These are phyloP conservation scores for Lepiota brunneoincarnata DNA, from an alignment of 768 basidiomycete species.

Conservation along the genomic window DNA sequence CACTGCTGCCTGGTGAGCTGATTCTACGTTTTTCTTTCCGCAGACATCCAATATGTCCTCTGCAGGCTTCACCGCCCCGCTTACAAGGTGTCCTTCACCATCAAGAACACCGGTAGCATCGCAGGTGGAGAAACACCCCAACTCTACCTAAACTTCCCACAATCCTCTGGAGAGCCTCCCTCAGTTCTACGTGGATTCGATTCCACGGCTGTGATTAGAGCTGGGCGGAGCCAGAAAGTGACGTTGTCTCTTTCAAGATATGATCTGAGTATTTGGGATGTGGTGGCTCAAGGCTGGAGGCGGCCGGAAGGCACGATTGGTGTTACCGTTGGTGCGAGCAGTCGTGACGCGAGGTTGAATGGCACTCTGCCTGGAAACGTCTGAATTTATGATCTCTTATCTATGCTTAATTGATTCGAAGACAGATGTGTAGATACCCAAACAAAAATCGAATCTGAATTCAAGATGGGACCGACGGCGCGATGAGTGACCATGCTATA, in stretches of 20 bases:
- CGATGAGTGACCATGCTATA: too few species aligned
- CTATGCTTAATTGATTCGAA: too few species aligned
- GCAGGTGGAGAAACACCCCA: slow-evolving; percentile 72
- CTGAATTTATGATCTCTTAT: too few species aligned
- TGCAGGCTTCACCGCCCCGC: slow-evolving; percentile 66
- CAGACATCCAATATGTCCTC: not conserved
- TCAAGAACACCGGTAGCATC: slow-evolving; percentile 61
- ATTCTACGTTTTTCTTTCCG: not conserved
- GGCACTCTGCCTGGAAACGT: slow-evolving; percentile 32
- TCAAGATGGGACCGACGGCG: too few species aligned
- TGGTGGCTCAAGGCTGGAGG: slow-evolving; percentile 68
- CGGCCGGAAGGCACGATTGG: slow-evolving; percentile 61
- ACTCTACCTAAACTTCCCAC: slow-evolving; percentile 72
- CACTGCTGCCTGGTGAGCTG: slow-evolving; percentile 52
- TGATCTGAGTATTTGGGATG: slow-evolving; percentile 78
- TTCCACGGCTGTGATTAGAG: slow-evolving; percentile 41
- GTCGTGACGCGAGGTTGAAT: slow-evolving; percentile 53
- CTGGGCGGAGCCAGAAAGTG: slow-evolving; percentile 45
- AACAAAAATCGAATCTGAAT: too few species aligned
- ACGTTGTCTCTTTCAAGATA: slow-evolving; percentile 63
- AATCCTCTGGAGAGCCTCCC: slow-evolving; percentile 65
- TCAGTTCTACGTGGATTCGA: slow-evolving; percentile 70
- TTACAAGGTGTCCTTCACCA: slow-evolving; percentile 57
- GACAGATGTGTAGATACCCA: too few species aligned
- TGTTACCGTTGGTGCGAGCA: slow-evolving; percentile 68